Evolutionary conservation across 106 monocot genomes (phyloP), one percentile per base, ranked within the genome.

Genomic region (Phalaenopsis aphrodite): DNA sequence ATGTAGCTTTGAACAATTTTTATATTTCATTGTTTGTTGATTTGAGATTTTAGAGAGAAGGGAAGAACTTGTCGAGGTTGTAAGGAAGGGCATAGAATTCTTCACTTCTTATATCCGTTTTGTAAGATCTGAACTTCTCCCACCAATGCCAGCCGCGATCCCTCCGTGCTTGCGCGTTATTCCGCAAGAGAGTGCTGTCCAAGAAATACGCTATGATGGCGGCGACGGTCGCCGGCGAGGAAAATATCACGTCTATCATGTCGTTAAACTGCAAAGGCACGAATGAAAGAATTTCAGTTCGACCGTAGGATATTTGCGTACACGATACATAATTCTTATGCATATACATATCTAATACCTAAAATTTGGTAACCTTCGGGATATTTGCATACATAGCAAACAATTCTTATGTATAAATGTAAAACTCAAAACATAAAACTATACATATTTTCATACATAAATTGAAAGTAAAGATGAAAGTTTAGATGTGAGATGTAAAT

Each of bases 131-230:
- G 86, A 90, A 97, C 41, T 92, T 92, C 19, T 87, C 85, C 90
- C 93, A 97, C 94, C 93, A 97, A 61, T 94, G 92, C 87, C 87
- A 87, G 5, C 96, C 96, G 47, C 94, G 86, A 43, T 97, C 96
- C 57, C 82, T 91, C 48, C 87, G 75, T 2, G 79, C 75, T 0
- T 55, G 77, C 17, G 58, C 56, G 18, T 96, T 85, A 23, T 85
- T 79, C 2, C 58, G 69, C 1, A 72, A 64, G 12, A 90, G 72
- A 0, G 94, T 87, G 76, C 41, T 74, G 65, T 97, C 96, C 78
- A 97, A 81, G 79, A 92, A 90, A 72, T 88, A 96, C 0, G 96
- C 93, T 8, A 92, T 77, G 19, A 90, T 76, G 15, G 87, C 92
- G 1, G 84, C 96, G 66, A 97, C 92, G 0, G 90, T 85, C 6